phyloP scores from a whole-genome alignment of 2,329 filamentous ascomycete genomes.

The Phaeosphaeriaceae sp. region DNA sequence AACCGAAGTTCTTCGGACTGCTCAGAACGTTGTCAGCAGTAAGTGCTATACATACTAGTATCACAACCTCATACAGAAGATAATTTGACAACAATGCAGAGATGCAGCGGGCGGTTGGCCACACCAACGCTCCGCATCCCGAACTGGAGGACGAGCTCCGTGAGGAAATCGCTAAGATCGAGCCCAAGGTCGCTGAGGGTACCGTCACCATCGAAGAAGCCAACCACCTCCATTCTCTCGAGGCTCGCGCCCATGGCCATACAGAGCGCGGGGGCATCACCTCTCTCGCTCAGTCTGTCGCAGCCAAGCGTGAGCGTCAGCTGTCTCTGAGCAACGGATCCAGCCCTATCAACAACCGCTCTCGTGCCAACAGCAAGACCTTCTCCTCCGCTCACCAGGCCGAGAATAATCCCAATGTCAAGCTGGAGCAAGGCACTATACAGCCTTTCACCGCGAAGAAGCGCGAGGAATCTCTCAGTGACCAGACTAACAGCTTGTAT shows the following conservation, averaged over 20 bases:
- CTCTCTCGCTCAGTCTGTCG: slow-evolving; percentile 50
- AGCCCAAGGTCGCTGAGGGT: slow-evolving; percentile 40
- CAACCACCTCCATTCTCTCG: slow-evolving; percentile 50
- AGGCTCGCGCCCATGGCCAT: slow-evolving; percentile 46
- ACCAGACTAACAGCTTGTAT: slow-evolving; percentile 15
- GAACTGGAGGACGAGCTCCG: slow-evolving; percentile 40
- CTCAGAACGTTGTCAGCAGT: slow-evolving; percentile 40
- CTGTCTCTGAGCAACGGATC: slow-evolving; percentile 21
- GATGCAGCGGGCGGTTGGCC: slow-evolving; percentile 39
- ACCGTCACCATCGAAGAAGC: slow-evolving; percentile 50
- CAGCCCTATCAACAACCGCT: slow-evolving; percentile 6
- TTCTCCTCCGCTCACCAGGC: slow-evolving; percentile 33
- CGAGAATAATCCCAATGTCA: slow-evolving; percentile 35
- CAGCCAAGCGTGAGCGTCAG: slow-evolving; percentile 35
- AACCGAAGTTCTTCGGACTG: slow-evolving; percentile 30
- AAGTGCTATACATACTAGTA: slow-evolving; percentile 11
- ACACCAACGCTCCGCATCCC: slow-evolving; percentile 32
- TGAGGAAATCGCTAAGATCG: slow-evolving; percentile 39
- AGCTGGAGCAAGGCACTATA: slow-evolving; percentile 42
- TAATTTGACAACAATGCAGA: slow-evolving; percentile 24
- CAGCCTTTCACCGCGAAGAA: slow-evolving; percentile 12
- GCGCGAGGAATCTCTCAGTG: slow-evolving; percentile 20
- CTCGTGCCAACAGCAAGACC: slow-evolving; percentile 18
- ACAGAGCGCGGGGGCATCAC: slow-evolving; percentile 47
- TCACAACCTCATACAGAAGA: neutral